Evolutionary conservation across 1,139 yeast species (phyloP).

Genomic region (Zygosaccharomyces sapae): DNA sequence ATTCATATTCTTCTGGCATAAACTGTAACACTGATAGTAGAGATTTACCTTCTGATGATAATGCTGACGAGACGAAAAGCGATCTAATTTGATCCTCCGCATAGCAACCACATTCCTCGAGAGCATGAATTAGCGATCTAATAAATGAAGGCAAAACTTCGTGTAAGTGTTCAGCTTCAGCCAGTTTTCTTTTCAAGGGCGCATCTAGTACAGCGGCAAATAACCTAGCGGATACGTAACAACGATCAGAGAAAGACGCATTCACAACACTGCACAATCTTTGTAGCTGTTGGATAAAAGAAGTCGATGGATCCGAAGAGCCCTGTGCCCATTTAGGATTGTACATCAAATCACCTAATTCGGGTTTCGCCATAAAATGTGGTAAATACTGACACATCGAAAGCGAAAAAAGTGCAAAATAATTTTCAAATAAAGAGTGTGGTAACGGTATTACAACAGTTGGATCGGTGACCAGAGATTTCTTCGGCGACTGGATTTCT

Average conservation of each 20-base stretch:
- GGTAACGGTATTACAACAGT: constrained; percentile 28
- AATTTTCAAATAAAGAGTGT: constrained; percentile 27
- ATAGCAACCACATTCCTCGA: constrained; percentile 21
- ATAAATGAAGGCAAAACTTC: constrained; percentile 31
- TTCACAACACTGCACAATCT: constrained; percentile 23
- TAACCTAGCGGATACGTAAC: constrained; percentile 25
- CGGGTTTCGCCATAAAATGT: constrained; percentile 19
- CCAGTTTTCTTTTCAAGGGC: constrained; percentile 19
- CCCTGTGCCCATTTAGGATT: constrained; percentile 27
- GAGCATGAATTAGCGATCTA: constrained; percentile 24
- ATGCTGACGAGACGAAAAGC: constrained; percentile 30
- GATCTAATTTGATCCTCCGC: constrained; percentile 13
- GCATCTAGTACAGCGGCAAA: constrained; percentile 22
- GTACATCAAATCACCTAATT: constrained; percentile 25
- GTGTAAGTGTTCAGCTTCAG: constrained; percentile 26
- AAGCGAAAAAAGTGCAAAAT: constrained; percentile 29
- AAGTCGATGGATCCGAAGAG: neutral
- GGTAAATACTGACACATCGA: constrained; percentile 27
- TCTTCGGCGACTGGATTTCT: constrained; percentile 5
- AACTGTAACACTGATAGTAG: constrained; percentile 30
- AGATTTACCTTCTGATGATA: constrained; percentile 22
- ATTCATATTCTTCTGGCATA: constrained; percentile 34
- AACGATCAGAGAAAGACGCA: constrained; percentile 21
- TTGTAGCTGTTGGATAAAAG: constrained; percentile 29
- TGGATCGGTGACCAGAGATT: constrained; percentile 21